Percentiles rank a stretch among this genome's conserved stretches.
These are phyloP conservation scores for Cyclanthera cordifolia DNA, from an alignment of 306 rosid species.

Conservation along the genomic window DNA sequence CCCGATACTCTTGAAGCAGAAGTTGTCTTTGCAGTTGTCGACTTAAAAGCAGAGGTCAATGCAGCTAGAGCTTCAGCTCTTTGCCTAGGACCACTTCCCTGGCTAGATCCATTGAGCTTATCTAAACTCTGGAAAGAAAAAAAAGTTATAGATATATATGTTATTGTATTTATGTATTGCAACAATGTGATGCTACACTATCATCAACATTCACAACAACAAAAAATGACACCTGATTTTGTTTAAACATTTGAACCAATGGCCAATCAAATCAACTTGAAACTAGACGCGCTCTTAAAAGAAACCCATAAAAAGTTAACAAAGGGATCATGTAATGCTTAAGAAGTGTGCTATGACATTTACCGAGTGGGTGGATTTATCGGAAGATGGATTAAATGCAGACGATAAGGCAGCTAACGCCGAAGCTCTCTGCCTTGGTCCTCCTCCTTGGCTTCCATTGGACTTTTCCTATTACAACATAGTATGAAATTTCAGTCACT, in stretches of 20 bases:
- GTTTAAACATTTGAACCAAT: not conserved
- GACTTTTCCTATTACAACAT: constrained; percentile 36
- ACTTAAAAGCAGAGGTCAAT: constrained; percentile 65
- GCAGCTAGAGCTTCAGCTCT: constrained; percentile 98
- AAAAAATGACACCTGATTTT: not conserved
- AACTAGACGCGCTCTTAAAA: not conserved
- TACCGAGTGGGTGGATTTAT: constrained; percentile 35
- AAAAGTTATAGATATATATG: no score
- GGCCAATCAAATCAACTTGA: not conserved
- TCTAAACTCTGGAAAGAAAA: constrained; percentile 38
- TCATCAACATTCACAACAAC: constrained; percentile 4
- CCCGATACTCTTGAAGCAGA: constrained; percentile 40
- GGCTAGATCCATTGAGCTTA: constrained; percentile 50
- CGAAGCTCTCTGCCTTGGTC: constrained; percentile 51
- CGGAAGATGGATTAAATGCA: constrained; percentile 44
- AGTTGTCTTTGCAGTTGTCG: constrained; percentile 39
- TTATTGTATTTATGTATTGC: not conserved
- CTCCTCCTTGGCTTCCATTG: constrained; percentile 46
- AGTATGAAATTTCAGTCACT: not conserved
- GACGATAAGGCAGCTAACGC: constrained; percentile 52
- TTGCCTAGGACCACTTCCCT: constrained; percentile 87
- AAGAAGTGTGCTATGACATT: constrained; percentile 3
- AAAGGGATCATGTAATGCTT: not conserved
- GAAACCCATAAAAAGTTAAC: not conserved
- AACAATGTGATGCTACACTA: not conserved